These are phyloP conservation scores for Aquilaria sinensis DNA, from an alignment of 345 rosid genomes.

Conservation along the genomic window DNA sequence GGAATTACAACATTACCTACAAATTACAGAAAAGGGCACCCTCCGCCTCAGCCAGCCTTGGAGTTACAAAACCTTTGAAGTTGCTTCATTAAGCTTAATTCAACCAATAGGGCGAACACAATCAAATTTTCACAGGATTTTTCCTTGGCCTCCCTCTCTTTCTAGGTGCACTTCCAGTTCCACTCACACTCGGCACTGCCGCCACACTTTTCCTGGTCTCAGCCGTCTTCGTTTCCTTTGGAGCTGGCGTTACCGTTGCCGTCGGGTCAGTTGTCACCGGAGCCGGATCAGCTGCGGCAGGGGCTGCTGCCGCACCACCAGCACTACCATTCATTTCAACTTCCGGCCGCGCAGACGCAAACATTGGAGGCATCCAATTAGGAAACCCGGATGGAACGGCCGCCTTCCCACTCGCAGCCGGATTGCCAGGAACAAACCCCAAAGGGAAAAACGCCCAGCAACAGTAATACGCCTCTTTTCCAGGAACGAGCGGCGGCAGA, in stretches of 20 bases:
- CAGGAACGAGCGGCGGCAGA: slow-evolving; percentile 65
- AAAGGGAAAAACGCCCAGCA: slow-evolving; percentile 78
- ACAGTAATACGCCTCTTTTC: slow-evolving; percentile 70
- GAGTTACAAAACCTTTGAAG: not conserved
- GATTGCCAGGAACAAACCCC: slow-evolving; percentile 35
- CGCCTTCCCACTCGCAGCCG: slow-evolving; percentile 20
- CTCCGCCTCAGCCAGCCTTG: slow-evolving; percentile 1
- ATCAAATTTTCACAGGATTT: slow-evolving; percentile 18
- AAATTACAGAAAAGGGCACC: slow-evolving; percentile 1
- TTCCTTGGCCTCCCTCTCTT: slow-evolving; percentile 91
- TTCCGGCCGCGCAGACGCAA: slow-evolving; percentile 6
- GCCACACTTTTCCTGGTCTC: not conserved
- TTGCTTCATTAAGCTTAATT: slow-evolving; percentile 1
- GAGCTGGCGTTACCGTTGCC: not conserved
- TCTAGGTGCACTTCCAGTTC: slow-evolving; percentile 17
- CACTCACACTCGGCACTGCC: slow-evolving; percentile 18
- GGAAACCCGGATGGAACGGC: slow-evolving; percentile 25
- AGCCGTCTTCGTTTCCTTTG: no score
- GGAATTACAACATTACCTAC: slow-evolving; percentile 1
- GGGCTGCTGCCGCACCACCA: slow-evolving; percentile 1
- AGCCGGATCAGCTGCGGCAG: slow-evolving; percentile 8
- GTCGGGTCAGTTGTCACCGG: not conserved
- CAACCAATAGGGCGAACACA: not conserved
- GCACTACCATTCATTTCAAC: not conserved
- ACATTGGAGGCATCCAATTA: slow-evolving; percentile 43